A percentile compares a stretch with the other conserved stretches of the same genome.
Evolutionary conservation across 1,284 basidiomycete species (phyloP).

Genomic region (Vanrija sp.): DNA sequence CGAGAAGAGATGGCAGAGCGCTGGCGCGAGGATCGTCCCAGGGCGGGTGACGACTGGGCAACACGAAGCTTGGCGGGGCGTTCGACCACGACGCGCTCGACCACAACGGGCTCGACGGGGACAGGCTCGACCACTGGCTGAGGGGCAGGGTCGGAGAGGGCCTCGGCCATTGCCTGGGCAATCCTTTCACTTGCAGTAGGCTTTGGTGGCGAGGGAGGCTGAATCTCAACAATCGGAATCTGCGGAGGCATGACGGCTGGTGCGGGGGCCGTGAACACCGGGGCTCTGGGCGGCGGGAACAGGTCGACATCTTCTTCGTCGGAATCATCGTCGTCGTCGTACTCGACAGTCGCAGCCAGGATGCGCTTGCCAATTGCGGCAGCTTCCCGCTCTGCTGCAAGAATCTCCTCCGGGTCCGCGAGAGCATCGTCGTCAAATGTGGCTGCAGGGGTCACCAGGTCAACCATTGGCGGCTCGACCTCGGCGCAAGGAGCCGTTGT

Average conservation of each 20-base stretch:
- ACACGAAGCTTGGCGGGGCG: constrained; percentile 5
- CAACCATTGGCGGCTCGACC: not conserved
- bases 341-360: constrained; percentile 18
- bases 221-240: not conserved
- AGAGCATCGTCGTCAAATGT: not conserved
- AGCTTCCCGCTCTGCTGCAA: constrained; percentile 7
- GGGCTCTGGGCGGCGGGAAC: not conserved
- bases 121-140: not conserved
- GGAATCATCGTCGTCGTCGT: constrained; percentile 11
- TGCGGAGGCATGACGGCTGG: not conserved
- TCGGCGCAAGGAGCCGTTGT: not conserved
- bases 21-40: not conserved
- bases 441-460: no score
- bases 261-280: not conserved
- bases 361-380: constrained; percentile 15
- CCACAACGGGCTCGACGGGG: no score
- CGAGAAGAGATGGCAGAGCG: not conserved
- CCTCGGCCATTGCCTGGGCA: not conserved
- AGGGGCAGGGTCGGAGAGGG: not conserved
- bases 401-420: constrained; percentile 2
- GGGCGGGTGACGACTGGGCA: constrained; percentile 9
- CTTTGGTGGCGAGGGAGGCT: not conserved
- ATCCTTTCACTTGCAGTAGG: not conserved
- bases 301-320: constrained; percentile 1
- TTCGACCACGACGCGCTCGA: not conserved